A percentile compares a stretch with the other conserved stretches of the same genome.
phyloP scores from a whole-genome alignment of 768 basidiomycete species.

The Clathrus columnatus region DNA sequence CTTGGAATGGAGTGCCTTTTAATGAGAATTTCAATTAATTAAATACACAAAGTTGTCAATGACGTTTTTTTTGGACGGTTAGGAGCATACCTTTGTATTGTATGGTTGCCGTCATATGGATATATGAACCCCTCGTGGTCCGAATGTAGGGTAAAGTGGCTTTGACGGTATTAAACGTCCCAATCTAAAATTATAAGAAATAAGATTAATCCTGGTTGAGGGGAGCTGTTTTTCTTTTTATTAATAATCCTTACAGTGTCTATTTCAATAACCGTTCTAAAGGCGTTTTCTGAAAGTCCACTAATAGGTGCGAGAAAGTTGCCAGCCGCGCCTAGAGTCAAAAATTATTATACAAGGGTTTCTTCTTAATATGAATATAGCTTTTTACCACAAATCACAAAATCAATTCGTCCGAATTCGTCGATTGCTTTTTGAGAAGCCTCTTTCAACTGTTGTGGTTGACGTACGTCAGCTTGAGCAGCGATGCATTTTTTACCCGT shows the following conservation, averaged over 20 bases:
- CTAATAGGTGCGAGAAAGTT: constrained; percentile 91
- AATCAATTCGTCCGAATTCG: constrained; percentile 82
- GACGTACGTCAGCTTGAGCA: constrained; percentile 74
- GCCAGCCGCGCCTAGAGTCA: constrained; percentile 72
- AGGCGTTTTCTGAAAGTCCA: constrained; percentile 79
- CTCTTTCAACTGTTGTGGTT: constrained; percentile 57
- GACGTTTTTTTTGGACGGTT: background rate
- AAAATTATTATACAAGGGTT: background rate
- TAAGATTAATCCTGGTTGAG: constrained; percentile 1
- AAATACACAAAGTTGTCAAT: too few species aligned
- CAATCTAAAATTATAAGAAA: constrained; percentile 48
- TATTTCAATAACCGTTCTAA: constrained; percentile 88
- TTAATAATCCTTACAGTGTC: constrained; percentile 58
- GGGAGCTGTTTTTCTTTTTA: too few species aligned
- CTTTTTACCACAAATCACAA: constrained; percentile 77
- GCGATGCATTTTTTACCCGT: constrained; percentile 71
- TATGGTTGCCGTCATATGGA: constrained; percentile 83
- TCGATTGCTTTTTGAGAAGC: constrained; percentile 72
- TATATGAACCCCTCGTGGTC: constrained; percentile 66
- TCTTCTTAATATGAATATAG: background rate
- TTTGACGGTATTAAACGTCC: constrained; percentile 92
- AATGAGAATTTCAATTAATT: too few species aligned
- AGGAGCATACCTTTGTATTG: constrained; percentile 62
- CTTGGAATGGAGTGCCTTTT: constrained; percentile 75
- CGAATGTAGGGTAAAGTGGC: constrained; percentile 75